Evolutionary conservation across 768 basidiomycete species (phyloP).

Genomic region (Pleurotus pulmonarius): DNA sequence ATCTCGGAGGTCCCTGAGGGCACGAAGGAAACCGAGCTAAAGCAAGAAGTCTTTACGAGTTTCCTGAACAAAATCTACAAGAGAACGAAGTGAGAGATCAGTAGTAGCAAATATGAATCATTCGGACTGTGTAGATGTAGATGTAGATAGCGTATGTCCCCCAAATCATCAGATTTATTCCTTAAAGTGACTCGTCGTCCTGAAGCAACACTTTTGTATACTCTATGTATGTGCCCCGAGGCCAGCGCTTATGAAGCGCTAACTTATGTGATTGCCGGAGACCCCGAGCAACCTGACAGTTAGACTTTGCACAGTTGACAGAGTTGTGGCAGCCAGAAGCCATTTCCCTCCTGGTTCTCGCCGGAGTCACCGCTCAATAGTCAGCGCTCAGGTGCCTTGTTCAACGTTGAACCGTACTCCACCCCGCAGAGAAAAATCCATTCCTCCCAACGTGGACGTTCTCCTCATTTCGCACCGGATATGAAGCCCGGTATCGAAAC

Average conservation of each 20-base stretch:
- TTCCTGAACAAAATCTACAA: constrained; percentile 88
- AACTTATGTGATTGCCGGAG: no score
- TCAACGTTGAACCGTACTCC: neutral
- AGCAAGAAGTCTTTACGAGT: constrained; percentile 70
- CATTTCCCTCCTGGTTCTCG: constrained; percentile 6
- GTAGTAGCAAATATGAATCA: neutral
- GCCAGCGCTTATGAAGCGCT: neutral
- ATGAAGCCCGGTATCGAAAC: constrained; percentile 5
- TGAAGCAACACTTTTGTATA: no score
- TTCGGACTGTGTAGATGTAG: neutral
- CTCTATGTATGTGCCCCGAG: neutral
- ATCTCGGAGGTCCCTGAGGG: constrained; percentile 74
- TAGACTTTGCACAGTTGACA: no score
- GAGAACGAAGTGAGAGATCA: constrained; percentile 43
- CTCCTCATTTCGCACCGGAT: neutral
- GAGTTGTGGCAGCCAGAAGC: neutral
- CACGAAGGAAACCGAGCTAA: constrained; percentile 39
- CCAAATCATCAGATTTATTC: no score
- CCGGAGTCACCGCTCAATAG: neutral
- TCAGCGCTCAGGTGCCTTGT: neutral
- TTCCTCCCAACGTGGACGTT: no score
- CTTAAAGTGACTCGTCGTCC: no score
- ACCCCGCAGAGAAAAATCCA: no score
- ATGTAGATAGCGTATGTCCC: no score
- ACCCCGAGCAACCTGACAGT: no score